These are phyloP conservation scores for Scutellaria barbata DNA, from an alignment of 257 asterid species.

Conservation along the genomic window DNA sequence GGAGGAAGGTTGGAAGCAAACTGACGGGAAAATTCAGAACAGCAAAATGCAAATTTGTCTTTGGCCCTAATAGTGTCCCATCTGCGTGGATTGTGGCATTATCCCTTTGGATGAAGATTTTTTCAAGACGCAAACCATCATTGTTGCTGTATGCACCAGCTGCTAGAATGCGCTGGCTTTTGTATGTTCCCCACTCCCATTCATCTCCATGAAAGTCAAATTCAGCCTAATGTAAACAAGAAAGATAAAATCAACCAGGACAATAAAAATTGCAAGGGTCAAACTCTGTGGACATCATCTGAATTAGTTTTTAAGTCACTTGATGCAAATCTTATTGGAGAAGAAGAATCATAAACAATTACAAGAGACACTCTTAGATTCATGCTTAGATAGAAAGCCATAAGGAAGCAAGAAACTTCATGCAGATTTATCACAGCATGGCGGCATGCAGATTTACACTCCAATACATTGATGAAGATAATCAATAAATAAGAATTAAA, in stretches of 20 bases:
- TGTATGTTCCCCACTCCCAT: constrained; percentile 99
- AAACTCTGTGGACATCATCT: constrained; percentile 20
- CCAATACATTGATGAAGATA: constrained; percentile 24
- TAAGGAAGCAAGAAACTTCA: constrained; percentile 26
- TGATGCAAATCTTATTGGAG: constrained; percentile 5
- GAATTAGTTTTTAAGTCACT: not conserved
- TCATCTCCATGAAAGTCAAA: constrained; percentile 98
- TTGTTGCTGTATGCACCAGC: constrained; percentile 95
- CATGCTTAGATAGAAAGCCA: constrained; percentile 19
- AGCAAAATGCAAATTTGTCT: constrained; percentile 94
- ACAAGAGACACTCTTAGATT: constrained; percentile 12
- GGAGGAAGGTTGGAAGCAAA: constrained; percentile 89
- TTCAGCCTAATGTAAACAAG: constrained; percentile 66
- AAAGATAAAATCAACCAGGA: constrained; percentile 33
- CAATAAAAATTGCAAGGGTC: constrained; percentile 18
- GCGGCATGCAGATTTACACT: constrained; percentile 24
- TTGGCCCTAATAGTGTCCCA: constrained; percentile 94
- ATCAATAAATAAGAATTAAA: constrained; percentile 27
- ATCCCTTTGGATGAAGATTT: constrained; percentile 92
- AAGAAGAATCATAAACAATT: constrained; percentile 3
- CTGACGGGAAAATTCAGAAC: constrained; percentile 94
- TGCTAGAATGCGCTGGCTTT: constrained; percentile 92
- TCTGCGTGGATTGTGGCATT: constrained; percentile 98
- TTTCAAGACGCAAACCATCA: constrained; percentile 97
- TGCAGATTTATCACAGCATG: constrained; percentile 9